Evolutionary conservation across 176 grass and related monocot species (phyloP), one percentile per base, ranked within the genome.

Genomic region (Raddia guianensis): DNA sequence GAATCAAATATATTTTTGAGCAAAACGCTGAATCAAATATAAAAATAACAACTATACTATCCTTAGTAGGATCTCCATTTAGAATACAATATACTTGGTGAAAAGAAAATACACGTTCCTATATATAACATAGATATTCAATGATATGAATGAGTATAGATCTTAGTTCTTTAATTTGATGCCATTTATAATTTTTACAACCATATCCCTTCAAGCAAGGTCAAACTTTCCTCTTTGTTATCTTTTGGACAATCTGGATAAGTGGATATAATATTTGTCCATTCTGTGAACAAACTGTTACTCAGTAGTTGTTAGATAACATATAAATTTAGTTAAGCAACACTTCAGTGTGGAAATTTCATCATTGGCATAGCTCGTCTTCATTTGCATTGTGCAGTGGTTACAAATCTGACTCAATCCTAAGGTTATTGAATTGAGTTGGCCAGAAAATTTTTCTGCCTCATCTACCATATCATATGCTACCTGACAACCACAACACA

Each of bases 261-360:
- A 77, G 58, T 77, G 44, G 21, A 35, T 77, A 49, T 77, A 76
- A 34, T 5, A 44, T 75, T 3, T 59, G 61, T 77, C 20, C 45
- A 63, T 49, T 77, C 18, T 4, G 16, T 27, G 0, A 49, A 43
- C 21, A 77, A 63, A 77, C 27, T 61, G 40, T 60, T 59, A 47
- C 42, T 61, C 72, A 20, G 18, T 45, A 61, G 42, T 76, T 7
- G 9, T 33, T 47, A 44, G 73, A n/a, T 61, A 76, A 46, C 73
- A 48, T 48, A 61, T 76, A 5, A 15, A 47, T 60, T 61, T 61
- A 76, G 43, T 43, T 48, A n/a, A 45, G 58, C 18, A 12, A 47
- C 5, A 61, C 42, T 47, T 32, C 12, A 27, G 48, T 47, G 47
- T 19, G 42, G 60, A 12, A 76, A 62, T 48, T 33, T 12, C 12